Evolutionary conservation across 2,329 filamentous ascomycete genomes (phyloP), one percentile per base, ranked within the genome.

Genomic region (Aspergillus glaucus): DNA sequence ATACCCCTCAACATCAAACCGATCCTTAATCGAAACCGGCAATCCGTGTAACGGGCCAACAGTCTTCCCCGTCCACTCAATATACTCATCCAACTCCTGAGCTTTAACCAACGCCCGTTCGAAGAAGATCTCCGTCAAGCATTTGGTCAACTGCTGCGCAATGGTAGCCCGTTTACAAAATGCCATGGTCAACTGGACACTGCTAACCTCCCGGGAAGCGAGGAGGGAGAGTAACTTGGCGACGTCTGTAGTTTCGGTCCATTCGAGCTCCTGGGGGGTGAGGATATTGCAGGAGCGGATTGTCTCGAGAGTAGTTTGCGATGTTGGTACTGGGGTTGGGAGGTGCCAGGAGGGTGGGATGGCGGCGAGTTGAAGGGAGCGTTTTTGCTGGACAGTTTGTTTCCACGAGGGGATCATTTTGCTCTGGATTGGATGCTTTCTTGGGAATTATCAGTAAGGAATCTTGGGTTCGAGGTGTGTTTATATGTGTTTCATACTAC

Each of bases 41-140:
- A 74, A 53, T 62, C 83, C 86, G 63, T 88, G 85, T 1, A 89
- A 73, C 2, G 85, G 84, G 0, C 86, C 86, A 34, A 77, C 66
- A 0, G 74, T 63, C 52, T 70, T 67, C 8, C 77, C 74, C 1
- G 75, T 76, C 28, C 57, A 57, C n/a, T 67, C 64, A 1, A 80
- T 55, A 50, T 80, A 65, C n/a, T 69, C 67, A 56, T 85, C 82
- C 1, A 78, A 66, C 2, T 65, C 57, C 32, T 62, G 62, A 0
- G 81, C 81, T 2, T 68, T 73, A 2, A 62, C 50, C 2, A 84
- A 58, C 4, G 79, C 81, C 17, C 73, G 70, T 15, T 76, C 70
- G 54, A 82, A 83, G 50, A 79, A 78, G 0, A 77, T 54, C 48
- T 57, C 55, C 37, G 55, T 57, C 37, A 55, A 41, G 37, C 55